Percentiles rank a stretch among this genome's conserved stretches.
phyloP scores from a whole-genome alignment of 1,284 basidiomycete species.

The Boletellus deceptivus region DNA sequence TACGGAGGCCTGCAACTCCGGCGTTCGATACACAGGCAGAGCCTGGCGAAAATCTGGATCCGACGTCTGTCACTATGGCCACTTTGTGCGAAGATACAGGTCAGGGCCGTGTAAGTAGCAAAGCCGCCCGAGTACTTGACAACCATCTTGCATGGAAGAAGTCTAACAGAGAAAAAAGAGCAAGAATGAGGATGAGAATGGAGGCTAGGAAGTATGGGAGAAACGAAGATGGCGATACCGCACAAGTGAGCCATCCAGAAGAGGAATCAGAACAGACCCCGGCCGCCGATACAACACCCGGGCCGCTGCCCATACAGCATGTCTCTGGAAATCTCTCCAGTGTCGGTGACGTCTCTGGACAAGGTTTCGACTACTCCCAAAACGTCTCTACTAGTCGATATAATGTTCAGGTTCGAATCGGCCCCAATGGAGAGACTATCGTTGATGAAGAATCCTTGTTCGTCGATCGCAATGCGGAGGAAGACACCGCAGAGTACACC shows the following conservation, averaged over 20 bases:
- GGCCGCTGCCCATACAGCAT: constrained; percentile 6
- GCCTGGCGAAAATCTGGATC: constrained; percentile 74
- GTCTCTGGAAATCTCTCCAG: constrained; percentile 7
- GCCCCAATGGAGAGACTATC: constrained; percentile 77
- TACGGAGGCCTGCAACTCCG: constrained; percentile 46
- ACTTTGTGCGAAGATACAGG: constrained; percentile 70
- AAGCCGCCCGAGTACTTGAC: constrained; percentile 61
- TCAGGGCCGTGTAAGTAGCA: constrained; percentile 70
- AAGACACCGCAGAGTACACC: constrained; percentile 67
- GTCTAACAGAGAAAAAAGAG: constrained; percentile 60
- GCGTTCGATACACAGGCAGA: constrained; percentile 55
- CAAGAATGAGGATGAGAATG: constrained; percentile 56
- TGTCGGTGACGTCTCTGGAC: constrained; percentile 41
- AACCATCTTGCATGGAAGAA: constrained; percentile 70
- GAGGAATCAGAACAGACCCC: constrained; percentile 13
- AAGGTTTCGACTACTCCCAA: constrained; percentile 68
- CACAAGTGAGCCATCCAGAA: constrained; percentile 20
- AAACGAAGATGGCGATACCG: constrained; percentile 39
- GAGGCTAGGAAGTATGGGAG: constrained; percentile 73
- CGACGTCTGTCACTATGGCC: constrained; percentile 75
- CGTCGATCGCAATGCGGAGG: constrained; percentile 64
- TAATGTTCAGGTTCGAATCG: constrained; percentile 78
- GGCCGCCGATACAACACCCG: constrained; percentile 2
- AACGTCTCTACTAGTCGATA: constrained; percentile 63
- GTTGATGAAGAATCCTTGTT: constrained; percentile 79